These are phyloP conservation scores for Tardiomyces blankii DNA, from an alignment of 1,139 yeast species.

Conservation along the genomic window DNA sequence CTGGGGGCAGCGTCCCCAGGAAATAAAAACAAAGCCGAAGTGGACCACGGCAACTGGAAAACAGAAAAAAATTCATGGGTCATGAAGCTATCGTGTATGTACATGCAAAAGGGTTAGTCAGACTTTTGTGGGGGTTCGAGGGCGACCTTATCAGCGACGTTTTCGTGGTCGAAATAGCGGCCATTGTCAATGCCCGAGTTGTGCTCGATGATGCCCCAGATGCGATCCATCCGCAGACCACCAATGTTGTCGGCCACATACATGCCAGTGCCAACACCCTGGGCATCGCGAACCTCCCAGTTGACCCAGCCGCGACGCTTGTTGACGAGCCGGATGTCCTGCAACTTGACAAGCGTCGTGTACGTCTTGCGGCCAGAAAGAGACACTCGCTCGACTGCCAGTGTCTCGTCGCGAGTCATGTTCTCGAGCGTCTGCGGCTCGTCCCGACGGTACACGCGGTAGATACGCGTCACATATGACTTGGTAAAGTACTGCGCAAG, in stretches of 20 bases:
- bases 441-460: conserved; percentile 51
- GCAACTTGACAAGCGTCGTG: conserved; percentile 45
- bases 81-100: too few species aligned
- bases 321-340: conserved; percentile 34
- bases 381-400: conserved; percentile 59
- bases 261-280: conserved; percentile 30
- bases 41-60: too few species aligned
- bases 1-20: too few species aligned
- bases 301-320: conserved; percentile 44
- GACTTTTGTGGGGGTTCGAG: too few species aligned
- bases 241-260: conserved; percentile 68
- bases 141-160: too few species aligned
- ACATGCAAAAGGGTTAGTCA: too few species aligned
- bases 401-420: conserved; percentile 47
- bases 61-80: too few species aligned
- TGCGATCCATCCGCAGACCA: conserved; percentile 71
- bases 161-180: conserved; percentile 25
- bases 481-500: conserved; percentile 42
- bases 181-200: conserved; percentile 61
- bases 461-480: conserved; percentile 63
- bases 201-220: conserved; percentile 70
- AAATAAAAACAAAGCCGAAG: too few species aligned
- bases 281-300: conserved; percentile 33
- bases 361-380: conserved; percentile 56
- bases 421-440: conserved; percentile 55